Evolutionary conservation across 345 rosid genomes (phyloP).

Genomic region (Boechera stricta): DNA sequence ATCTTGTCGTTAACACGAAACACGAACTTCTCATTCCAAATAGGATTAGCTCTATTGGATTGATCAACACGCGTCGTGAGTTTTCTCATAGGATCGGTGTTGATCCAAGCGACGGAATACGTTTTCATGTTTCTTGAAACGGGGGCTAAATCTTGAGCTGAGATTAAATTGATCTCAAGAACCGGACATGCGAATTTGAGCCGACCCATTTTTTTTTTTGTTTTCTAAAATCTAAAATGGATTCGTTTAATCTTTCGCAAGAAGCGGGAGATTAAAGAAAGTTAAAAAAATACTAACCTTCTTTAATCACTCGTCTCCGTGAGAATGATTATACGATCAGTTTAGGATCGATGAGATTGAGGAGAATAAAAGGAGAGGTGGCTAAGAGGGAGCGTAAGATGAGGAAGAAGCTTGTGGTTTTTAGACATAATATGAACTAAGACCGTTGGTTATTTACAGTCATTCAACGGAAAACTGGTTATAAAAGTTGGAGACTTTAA

Average conservation of each 20-base stretch:
- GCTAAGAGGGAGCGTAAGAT: slow-evolving; percentile 35
- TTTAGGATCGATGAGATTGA: slow-evolving; percentile 8
- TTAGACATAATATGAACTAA: slow-evolving; percentile 36
- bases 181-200: slow-evolving; percentile 59
- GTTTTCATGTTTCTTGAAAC: slow-evolving; percentile 83
- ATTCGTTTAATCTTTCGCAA: slow-evolving; percentile 28
- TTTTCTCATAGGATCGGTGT: slow-evolving; percentile 67
- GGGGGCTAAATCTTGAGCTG: slow-evolving; percentile 78
- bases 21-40: slow-evolving; percentile 89
- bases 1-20: slow-evolving; percentile 76
- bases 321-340: slow-evolving; percentile 32
- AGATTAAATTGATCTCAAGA: slow-evolving; percentile 71
- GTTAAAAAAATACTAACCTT: background rate
- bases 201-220: slow-evolving; percentile 20
- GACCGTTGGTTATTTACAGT: slow-evolving; percentile 41
- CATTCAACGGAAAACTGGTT: slow-evolving; percentile 22
- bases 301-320: slow-evolving; percentile 25
- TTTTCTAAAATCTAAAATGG: background rate
- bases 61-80: slow-evolving; percentile 77
- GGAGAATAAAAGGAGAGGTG: slow-evolving; percentile 40
- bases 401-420: slow-evolving; percentile 37
- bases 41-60: slow-evolving; percentile 64
- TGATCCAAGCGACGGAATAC: slow-evolving; percentile 80
- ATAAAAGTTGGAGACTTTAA: slow-evolving; percentile 25
- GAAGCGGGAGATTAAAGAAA: slow-evolving; percentile 29